A percentile compares a stretch with the other conserved stretches of the same genome.
Conservation (phyloP, 305 asterid species). For the Fraxinus latifolia region DNA sequence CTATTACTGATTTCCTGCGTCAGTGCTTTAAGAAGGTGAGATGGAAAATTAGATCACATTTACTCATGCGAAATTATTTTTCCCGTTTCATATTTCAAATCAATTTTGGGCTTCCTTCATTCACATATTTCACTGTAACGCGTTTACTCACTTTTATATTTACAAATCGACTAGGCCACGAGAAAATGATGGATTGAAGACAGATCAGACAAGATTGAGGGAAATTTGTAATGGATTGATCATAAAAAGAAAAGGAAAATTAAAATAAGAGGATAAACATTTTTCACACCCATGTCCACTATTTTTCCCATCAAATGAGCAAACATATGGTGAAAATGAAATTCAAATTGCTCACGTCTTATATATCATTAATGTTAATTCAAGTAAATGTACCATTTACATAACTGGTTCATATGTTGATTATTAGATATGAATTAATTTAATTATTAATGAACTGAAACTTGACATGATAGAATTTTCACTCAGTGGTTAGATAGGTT, state of each 20-base stretch:
- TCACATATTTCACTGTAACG: neutral
- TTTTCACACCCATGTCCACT: neutral
- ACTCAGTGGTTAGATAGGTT: neutral
- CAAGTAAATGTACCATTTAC: neutral
- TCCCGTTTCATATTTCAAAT: neutral
- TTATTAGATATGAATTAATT: neutral
- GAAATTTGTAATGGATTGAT: neutral
- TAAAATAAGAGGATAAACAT: neutral
- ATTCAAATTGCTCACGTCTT: neutral
- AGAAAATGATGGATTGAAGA: neutral
- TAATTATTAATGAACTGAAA: neutral
- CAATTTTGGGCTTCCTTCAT: neutral
- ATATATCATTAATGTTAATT: neutral
- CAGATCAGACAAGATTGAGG: neutral
- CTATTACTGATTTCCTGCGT: constrained; percentile 85
- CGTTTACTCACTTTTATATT: neutral
- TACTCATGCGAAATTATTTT: constrained; percentile 10
- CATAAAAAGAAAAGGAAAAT: neutral
- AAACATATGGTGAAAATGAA: neutral
- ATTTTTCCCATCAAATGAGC: neutral
- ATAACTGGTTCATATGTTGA: neutral
- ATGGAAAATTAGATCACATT: constrained; percentile 20
- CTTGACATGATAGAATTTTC: neutral
- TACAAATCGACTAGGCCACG: neutral
- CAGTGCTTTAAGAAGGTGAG: constrained; percentile 98